Evolutionary conservation across 169 alveolate genomes (phyloP).

Genomic region (Eimeria maxima): DNA sequence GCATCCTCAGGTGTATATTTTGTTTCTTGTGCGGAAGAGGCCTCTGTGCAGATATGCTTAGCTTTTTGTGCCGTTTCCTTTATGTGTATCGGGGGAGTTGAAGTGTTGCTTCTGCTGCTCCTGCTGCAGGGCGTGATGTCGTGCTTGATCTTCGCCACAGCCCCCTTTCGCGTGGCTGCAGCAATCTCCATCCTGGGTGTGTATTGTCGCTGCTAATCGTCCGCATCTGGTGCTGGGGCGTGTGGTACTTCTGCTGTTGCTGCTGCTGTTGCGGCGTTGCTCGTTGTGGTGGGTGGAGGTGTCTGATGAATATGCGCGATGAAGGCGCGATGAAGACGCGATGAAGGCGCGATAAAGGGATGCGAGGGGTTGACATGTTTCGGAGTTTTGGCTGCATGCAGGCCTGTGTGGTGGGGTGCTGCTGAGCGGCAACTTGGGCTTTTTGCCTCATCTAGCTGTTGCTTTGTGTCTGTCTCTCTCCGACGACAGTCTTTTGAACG

Average conservation of each 20-base stretch:
- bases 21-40: too few species aligned
- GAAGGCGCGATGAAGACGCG: too few species aligned
- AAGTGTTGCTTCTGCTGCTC: neutral
- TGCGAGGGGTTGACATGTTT: neutral
- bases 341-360: too few species aligned
- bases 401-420: neutral
- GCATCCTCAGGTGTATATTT: too few species aligned
- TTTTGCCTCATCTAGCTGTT: conserved; percentile 44
- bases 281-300: neutral
- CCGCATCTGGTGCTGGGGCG: neutral
- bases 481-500: neutral
- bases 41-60: too few species aligned
- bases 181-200: neutral
- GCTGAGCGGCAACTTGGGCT: conserved; percentile 71
- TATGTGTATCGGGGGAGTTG: neutral
- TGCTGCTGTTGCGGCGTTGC: conserved; percentile 21
- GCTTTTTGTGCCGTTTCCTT: too few species aligned
- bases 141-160: neutral
- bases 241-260: neutral
- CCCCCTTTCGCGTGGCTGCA: conserved; percentile 23
- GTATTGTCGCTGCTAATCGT: neutral
- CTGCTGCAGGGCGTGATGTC: conserved; percentile 39
- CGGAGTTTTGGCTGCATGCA: neutral
- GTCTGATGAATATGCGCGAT: neutral
- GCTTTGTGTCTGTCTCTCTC: conserved; percentile 29